Base-by-base conservation (phyloP, 306 rosid genomes). In the Prunus salicina region DNA sequence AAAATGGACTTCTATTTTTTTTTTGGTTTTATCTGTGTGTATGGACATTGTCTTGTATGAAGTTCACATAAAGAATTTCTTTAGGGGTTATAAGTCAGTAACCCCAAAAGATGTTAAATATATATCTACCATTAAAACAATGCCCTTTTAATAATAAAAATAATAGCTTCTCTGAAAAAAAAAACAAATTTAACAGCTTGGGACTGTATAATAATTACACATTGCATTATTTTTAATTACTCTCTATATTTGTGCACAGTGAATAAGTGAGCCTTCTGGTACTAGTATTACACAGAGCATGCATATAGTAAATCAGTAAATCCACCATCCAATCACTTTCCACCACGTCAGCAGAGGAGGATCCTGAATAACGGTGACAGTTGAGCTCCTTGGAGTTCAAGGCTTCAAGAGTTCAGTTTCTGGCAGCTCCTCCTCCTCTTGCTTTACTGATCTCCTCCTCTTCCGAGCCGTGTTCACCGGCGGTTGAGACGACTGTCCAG, bases 401-500 rank as follows among this genome's bases (percentile, higher is more conserved):
- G 27, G 45, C 60, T 74, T 57, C 68, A 73, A 19, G 64, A 55
- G 80, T 65, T 67, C 55, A 19, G 62, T 41, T 67, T 76, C 76
- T 58, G 72, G n/a, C 49, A 34, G 43, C 43, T 34, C 72, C 38
- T 38, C 57, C 70, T 20, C 28, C 28, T 66, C 25, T 47, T 38
- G 76, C 45, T 50, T 82, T 16, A 45, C 68, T 19, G 41, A 62
- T 67, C 87, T 86, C 56, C 85, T 84, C 82, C 83, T 89, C 67
- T 88, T 89, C 78, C 85, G 78, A 38, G 79, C 84, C 30, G 41
- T 76, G 14, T 79, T 86, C 4, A 78, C 71, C 28, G 80, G 79
- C 32, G 94, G 88, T 1, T 66, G 74, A 34, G 43, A 34, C 24
- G 81, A 61, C 45, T 12, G 22, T 13, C 97, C 93, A 45, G 97